Base-by-base conservation (phyloP, 2,329 filamentous ascomycete species). In the Nemania serpens region DNA sequence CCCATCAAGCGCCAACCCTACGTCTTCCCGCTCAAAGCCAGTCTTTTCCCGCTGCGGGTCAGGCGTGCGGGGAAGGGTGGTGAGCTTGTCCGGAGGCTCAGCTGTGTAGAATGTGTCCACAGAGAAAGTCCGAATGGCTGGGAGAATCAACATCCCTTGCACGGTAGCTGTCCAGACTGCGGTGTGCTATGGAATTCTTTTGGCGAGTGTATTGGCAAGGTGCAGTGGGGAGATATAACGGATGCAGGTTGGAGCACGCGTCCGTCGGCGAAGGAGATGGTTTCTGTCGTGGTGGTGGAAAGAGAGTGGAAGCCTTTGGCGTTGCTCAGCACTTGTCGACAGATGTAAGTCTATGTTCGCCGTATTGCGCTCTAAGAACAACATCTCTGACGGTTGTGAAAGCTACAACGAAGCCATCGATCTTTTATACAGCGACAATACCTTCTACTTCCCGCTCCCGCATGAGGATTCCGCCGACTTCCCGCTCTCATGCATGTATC, bases 381-480 rank as follows among this genome's bases (percentile, higher is more conserved):
- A 45, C 12, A 45, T 45, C 3, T n/a, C 42, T 55, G 18, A 55
- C 53, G 10, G 33, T 41, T 55, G 20, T 39, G 34, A 39, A 36
- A 55, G 53, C 33, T 55, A 55, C 20, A 55, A 12, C 42, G 53
- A 55, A 55, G 43, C n/a, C 12, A 55, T 55, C 45, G 13, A 55
- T 18, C 1, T 55, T 39, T 48, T 55, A 29, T 55, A 55, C 17
- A 47, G 45, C 17, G 18, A 20, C 25, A 55, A 55, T 41, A 55
- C 20, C 53, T 55, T 55, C 34, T 17, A 22, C 13, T 55, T 55
- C 20, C 29, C 53, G 36, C 53, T 47, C n/a, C 33, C 42, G 17
- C 17, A 45, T 45, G 42, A 17, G 5, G 5, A 29, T 15, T 29
- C 25, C 3, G 3, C 1, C 22, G 7, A n/a, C 48, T 39, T 29